phyloP scores from a whole-genome alignment of 1,284 basidiomycete genomes.

The Melanopsichium pennsylvanicum region DNA sequence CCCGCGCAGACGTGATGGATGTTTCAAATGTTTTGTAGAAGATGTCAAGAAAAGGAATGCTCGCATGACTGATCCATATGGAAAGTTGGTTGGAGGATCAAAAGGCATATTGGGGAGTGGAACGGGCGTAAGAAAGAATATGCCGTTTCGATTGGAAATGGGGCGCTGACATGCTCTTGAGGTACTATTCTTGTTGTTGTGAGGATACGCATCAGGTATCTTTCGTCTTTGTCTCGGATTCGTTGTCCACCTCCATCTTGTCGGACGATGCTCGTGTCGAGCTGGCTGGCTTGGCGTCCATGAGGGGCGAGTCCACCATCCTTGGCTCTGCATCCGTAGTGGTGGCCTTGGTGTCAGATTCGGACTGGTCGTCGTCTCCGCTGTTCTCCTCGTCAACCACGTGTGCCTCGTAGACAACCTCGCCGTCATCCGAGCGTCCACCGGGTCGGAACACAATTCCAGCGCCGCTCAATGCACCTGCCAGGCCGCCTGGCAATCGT shows the following conservation, averaged over 20 bases:
- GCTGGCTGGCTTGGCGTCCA: slow-evolving; percentile 38
- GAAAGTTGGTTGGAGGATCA: not conserved
- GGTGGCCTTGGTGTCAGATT: slow-evolving; percentile 6
- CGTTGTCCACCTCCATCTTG: slow-evolving; percentile 35
- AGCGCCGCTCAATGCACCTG: slow-evolving; percentile 54
- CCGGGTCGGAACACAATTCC: slow-evolving; percentile 61
- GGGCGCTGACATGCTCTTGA: no score
- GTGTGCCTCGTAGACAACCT: slow-evolving; percentile 59
- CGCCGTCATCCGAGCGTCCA: slow-evolving; percentile 50
- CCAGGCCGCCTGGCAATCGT: slow-evolving; percentile 48
- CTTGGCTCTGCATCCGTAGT: slow-evolving; percentile 35
- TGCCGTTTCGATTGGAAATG: no score
- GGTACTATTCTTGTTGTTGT: not conserved
- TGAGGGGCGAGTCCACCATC: slow-evolving; percentile 47
- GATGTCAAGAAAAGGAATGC: slow-evolving; percentile 5
- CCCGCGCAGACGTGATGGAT: slow-evolving; percentile 30
- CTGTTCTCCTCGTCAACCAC: slow-evolving; percentile 56
- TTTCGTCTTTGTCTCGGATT: slow-evolving; percentile 6
- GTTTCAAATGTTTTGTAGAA: slow-evolving; percentile 4
- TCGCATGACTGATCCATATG: slow-evolving; percentile 14
- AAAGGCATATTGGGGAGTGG: no score
- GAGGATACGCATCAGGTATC: not conserved
- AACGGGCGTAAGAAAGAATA: no score
- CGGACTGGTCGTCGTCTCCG: slow-evolving; percentile 44
- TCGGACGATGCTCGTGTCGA: slow-evolving; percentile 23